phyloP scores from a whole-genome alignment of 179 eudicot genomes.

The Monotropa hypopitys region DNA sequence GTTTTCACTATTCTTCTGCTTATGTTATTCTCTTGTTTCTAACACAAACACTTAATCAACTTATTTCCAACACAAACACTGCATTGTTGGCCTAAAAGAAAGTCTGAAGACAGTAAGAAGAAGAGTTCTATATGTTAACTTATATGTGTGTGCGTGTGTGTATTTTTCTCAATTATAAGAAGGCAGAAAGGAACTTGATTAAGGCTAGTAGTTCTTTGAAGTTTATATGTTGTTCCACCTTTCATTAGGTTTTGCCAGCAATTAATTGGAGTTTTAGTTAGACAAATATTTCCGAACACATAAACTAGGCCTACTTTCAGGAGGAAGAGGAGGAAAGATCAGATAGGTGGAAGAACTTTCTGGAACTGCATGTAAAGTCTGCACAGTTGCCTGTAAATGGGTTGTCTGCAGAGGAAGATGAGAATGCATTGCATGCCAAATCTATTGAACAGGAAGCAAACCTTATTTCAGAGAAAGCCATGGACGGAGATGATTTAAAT shows the following conservation, averaged over 20 bases:
- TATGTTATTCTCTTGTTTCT: not conserved
- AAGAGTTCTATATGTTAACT: not conserved
- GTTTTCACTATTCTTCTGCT: constrained; percentile 16
- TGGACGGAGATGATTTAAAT: constrained; percentile 16
- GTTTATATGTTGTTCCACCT: not conserved
- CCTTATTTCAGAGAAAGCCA: constrained; percentile 15
- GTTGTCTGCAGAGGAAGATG: constrained; percentile 18
- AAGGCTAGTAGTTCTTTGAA: not conserved
- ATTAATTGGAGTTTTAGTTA: not conserved
- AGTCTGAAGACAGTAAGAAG: not conserved
- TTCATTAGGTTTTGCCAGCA: not conserved
- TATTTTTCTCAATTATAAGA: not conserved
- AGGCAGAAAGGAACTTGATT: too few species aligned
- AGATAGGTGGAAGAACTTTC: constrained; percentile 73
- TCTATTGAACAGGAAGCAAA: constrained; percentile 16
- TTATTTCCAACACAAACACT: not conserved
- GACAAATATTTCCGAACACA: constrained; percentile 19
- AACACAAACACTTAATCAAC: not conserved
- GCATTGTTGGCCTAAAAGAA: not conserved
- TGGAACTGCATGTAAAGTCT: constrained; percentile 52
- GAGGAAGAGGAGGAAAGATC: constrained; percentile 99
- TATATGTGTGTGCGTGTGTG: too few species aligned
- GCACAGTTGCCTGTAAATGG: constrained; percentile 29
- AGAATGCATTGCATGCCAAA: constrained; percentile 15
- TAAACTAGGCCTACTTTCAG: constrained; percentile 21